Base-by-base conservation (phyloP, 306 rosid species). In the Pyrus pyrifolia region DNA sequence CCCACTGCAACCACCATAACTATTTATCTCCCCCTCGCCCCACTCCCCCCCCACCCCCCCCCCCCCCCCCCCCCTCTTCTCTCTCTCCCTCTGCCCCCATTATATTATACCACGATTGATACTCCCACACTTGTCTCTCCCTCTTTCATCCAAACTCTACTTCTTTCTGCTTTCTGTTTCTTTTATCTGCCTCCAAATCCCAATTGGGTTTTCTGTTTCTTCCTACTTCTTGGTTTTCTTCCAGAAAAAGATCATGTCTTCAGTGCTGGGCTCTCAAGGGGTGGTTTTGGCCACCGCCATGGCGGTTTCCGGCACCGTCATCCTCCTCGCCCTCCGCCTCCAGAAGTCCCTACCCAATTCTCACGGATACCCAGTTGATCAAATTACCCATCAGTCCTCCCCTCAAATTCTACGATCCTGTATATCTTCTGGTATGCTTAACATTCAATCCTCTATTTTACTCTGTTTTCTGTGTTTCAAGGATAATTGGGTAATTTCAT, bases 301-400 rank as follows among this genome's bases (percentile, higher is more conserved):
- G 97, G 99, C 98, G 0, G 92, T 95, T 79, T 95, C 99, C 70
- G 98, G 97, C 85, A 95, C 99, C 1, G 93, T 91, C 10, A 86
- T 95, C 80, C 92, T 95, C 72, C 92, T 95, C 8, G 94, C 97
- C 60, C 85, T 92, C 3, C 90, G 96, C 59, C 89, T 91, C 0
- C 98, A 90, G 75, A 92, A 81, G 60, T 72, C 86, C 59, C 42
- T 81, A 4, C 88, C 87, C 17, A 51, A 74, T 19, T 12, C 86
- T 57, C 84, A 86, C 55, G 55, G 21, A 53, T 82, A 87, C 64
- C 17, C 92, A 1, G 82, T 70, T 33, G 79, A 75, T 40, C 65
- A 68, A 73, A 67, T 51, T 23, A 30, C 81, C 12, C 78, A 51
- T 51, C 55, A 77, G 40, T 75, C 91, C 22, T 45, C 90, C 0